Conservation (phyloP, 2,329 filamentous ascomycete genomes). For the Zymoseptoria crescenta region DNA sequence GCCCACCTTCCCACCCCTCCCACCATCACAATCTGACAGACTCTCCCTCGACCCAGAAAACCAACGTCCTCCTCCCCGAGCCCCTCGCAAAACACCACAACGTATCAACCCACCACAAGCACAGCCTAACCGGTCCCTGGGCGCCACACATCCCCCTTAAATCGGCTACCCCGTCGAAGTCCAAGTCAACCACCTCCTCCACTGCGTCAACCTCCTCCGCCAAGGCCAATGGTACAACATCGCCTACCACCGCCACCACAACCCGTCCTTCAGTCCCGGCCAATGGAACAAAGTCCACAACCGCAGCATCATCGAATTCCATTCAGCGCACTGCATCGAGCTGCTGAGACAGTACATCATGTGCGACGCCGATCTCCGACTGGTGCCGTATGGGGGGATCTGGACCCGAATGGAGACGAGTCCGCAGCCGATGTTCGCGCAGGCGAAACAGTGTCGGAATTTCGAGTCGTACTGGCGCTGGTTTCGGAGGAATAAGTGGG, state of each 20-base stretch:
- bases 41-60: background rate
- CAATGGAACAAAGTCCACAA: background rate
- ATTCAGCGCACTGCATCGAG: background rate
- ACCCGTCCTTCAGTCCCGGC: background rate
- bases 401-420: background rate
- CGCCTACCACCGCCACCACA: background rate
- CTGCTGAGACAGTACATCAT: background rate
- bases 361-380: background rate
- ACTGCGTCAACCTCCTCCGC: constrained; percentile 1
- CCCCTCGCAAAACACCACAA: background rate
- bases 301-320: background rate
- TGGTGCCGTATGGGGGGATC: background rate
- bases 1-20: background rate
- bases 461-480: background rate
- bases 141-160: background rate
- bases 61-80: background rate
- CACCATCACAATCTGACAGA: background rate
- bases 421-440: background rate
- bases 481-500: background rate
- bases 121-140: background rate
- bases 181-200: background rate
- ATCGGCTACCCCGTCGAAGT: background rate
- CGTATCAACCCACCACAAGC: background rate
- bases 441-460: background rate
- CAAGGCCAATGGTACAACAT: constrained; percentile 2